Evolutionary conservation across 495 filamentous ascomycete genomes (phyloP).

Genomic region (Aspergillus olivimuriae): DNA sequence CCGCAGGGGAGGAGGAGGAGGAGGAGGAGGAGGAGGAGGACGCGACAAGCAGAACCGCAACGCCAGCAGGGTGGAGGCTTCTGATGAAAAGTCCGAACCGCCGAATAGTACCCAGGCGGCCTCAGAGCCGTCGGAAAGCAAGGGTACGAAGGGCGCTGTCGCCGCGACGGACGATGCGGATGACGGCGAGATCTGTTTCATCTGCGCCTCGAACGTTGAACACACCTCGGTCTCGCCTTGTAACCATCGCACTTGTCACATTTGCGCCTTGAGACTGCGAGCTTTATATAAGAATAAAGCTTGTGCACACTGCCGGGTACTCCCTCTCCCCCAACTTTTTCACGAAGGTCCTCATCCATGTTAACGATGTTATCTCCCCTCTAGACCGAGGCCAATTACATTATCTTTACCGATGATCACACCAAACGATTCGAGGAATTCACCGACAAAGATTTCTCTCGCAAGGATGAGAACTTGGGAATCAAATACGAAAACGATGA

Average conservation of each 20-base stretch:
- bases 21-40: too few species aligned
- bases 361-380: not conserved
- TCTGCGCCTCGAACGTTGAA: constrained; percentile 81
- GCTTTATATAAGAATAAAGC: constrained; percentile 93
- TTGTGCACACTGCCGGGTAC: constrained; percentile 88
- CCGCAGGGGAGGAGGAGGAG: constrained; percentile 30
- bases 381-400: constrained; percentile 70
- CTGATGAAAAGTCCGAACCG: constrained; percentile 2
- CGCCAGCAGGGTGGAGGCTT: constrained; percentile 10
- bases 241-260: constrained; percentile 93
- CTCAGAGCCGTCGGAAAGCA: constrained; percentile 1
- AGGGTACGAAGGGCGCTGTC: constrained; percentile 13
- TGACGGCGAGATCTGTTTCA: constrained; percentile 87
- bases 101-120: constrained; percentile 1
- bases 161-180: constrained; percentile 45
- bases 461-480: constrained; percentile 73
- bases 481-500: constrained; percentile 82
- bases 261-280: constrained; percentile 81
- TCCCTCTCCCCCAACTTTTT: too few species aligned
- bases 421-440: constrained; percentile 82
- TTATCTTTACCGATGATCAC: constrained; percentile 84
- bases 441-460: constrained; percentile 59
- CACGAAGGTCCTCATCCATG: too few species aligned
- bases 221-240: constrained; percentile 86
- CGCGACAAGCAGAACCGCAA: constrained; percentile 23